These are phyloP conservation scores for Linaria vulgaris DNA, from an alignment of 257 asterid genomes.

Conservation along the genomic window DNA sequence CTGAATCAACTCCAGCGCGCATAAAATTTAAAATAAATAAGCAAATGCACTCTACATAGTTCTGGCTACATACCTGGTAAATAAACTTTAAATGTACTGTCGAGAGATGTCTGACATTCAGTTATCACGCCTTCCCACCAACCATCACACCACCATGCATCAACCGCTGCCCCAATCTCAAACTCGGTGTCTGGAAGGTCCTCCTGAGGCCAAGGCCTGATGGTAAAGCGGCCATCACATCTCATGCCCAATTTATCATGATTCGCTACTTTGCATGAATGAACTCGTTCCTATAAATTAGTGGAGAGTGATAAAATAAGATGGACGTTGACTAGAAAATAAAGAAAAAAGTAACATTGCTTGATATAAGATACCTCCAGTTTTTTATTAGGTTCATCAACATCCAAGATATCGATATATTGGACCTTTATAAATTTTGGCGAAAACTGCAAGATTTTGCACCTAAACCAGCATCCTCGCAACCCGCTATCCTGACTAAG, in stretches of 20 bases:
- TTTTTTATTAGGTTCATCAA: slow-evolving; percentile 33
- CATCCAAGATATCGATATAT: slow-evolving; percentile 43
- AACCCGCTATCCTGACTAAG: slow-evolving; percentile 61
- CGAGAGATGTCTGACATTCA: slow-evolving; percentile 30
- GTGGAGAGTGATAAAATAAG: too few species aligned
- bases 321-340: too few species aligned
- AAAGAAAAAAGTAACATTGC: background rate
- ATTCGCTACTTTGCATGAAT: slow-evolving; percentile 41
- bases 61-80: slow-evolving; percentile 39
- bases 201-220: slow-evolving; percentile 55
- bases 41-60: too few species aligned
- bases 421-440: slow-evolving; percentile 40
- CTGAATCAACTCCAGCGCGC: too few species aligned
- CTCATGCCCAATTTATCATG: slow-evolving; percentile 57
- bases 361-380: slow-evolving; percentile 44
- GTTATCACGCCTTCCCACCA: slow-evolving; percentile 78
- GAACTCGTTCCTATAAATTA: slow-evolving; percentile 46
- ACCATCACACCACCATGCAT: slow-evolving; percentile 72
- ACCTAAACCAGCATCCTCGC: slow-evolving; percentile 68
- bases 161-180: slow-evolving; percentile 57
- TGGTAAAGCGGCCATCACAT: slow-evolving; percentile 44
- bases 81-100: slow-evolving; percentile 40
- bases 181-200: slow-evolving; percentile 26
- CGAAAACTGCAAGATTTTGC: slow-evolving; percentile 42
- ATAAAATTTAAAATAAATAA: too few species aligned